Evolutionary conservation across 192 early-diverging fungal species (phyloP), one percentile per base, ranked within the genome.

Genomic region (Piromyces sp.): DNA sequence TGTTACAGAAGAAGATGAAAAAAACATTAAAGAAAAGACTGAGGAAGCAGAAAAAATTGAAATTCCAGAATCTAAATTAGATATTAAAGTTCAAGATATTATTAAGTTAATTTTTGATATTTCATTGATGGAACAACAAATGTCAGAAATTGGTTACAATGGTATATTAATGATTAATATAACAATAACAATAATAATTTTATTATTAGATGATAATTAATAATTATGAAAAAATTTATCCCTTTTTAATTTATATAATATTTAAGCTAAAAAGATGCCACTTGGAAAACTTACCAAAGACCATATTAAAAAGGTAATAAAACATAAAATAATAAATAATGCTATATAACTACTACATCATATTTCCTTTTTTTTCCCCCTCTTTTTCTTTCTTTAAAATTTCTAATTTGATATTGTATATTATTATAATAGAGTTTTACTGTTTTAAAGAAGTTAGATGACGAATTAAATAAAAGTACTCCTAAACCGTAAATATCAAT

Each of bases 81-180:
- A 86, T 80, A 79, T 83, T 16, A 84, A 84, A 37, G 84, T 92
- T 11, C 90, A 93, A 80, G 86, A 92, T 31, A 84, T 93, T 4
- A 87, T 95, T 58, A 86, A 88, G 78, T 82, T 95, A 36, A 91
- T 95, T 78, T 94, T 94, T 85, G 89, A 95, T 82, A 83, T 89
- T 22, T 85, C 88, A 0, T 84, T 87, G 80, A 86, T 94, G 86
- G 88, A 89, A 78, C 82, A 87, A 81, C 79, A 86, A 79, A 93
- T 90, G 91, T 88, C 87, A 26, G 86, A 92, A 80, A 89, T 95
- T 79, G 93, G 92, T 68, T 93, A 93, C 82, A 90, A 94, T 82
- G 88, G 83, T 84, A 80, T 5, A 9, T 38, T 80, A 31, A 30
- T 79, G 0, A n/a, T 36, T 83, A 51, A 51, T 38, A 36, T 22